Base-by-base conservation (phyloP, 225 moss, liverwort and hornwort species). In the Pleurozium schreberi region DNA sequence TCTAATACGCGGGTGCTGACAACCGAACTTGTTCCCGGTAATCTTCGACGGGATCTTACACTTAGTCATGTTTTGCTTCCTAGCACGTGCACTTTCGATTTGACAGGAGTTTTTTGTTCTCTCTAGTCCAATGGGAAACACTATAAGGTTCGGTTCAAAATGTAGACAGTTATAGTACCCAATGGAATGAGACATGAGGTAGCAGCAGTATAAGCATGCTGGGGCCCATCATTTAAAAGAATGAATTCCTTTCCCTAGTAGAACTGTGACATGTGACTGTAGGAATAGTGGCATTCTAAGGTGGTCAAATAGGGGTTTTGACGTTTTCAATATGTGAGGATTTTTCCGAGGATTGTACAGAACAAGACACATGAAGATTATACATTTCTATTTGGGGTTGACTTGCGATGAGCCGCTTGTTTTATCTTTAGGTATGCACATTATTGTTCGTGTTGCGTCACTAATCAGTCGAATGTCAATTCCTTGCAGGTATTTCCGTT, bases 21-120 rank as follows among this genome's bases (percentile, higher is more conserved):
- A 26, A 95, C 96, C 75, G 99, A 99, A 87, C 99, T 99, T 90
- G 96, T 99, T 89, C 91, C 95, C 88, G 99, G 99, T 96, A 92
- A 88, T 57, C 23, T 88, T 84, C 23, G 18, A 43, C 38, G 13
- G 43, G 75, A 26, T 64, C 83, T 84, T 18, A 36, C 52, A 20
- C 60, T 27, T 43, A 2, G 67, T 64, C 49, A 59, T 66, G n/a
- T 87, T 64, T 73, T 52, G 55, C 36, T 76, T 47, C 16, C 25
- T 58, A 71, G 67, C 36, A 67, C 28, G 16, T 70, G 70, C 58
- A 83, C 60, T 47, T 82, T 43, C 20, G 38, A 77, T 65, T 68
- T 63, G 42, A 55, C 71, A 58, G 38, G 27, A 60, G 55, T 83
- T 76, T 25, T 83, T 65, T 18, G 33, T 43, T 47, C 21, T 23